These are phyloP conservation scores for Boeremia exigua DNA, from an alignment of 2,329 filamentous ascomycete genomes.

Conservation along the genomic window DNA sequence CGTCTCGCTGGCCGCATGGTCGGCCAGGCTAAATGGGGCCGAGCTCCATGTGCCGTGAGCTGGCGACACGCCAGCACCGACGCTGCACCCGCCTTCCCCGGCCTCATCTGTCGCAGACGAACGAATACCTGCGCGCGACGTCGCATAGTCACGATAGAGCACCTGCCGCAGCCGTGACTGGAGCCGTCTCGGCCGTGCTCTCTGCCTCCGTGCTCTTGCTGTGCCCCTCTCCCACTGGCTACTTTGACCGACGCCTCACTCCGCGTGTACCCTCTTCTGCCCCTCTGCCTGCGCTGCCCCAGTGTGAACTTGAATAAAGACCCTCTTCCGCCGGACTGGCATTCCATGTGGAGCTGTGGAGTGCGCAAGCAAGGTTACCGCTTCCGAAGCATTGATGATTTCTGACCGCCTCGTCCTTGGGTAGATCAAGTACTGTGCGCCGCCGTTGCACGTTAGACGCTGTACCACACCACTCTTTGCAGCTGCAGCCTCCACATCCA, in stretches of 20 bases:
- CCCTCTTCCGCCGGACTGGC: slow-evolving; percentile 12
- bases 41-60: slow-evolving; percentile 35
- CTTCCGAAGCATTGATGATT: slow-evolving; percentile 38
- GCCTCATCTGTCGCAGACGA: slow-evolving; percentile 18
- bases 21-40: slow-evolving; percentile 28
- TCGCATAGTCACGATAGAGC: slow-evolving; percentile 36
- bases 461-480: slow-evolving; percentile 26
- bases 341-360: slow-evolving; percentile 33
- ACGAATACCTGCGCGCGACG: slow-evolving; percentile 40
- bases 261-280: slow-evolving; percentile 14
- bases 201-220: slow-evolving; percentile 7
- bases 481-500: slow-evolving; percentile 26
- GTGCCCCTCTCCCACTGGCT: slow-evolving; percentile 22
- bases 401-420: slow-evolving; percentile 37
- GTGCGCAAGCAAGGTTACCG: slow-evolving; percentile 23
- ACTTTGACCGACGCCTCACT: slow-evolving; percentile 40
- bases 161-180: slow-evolving; percentile 34
- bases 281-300: slow-evolving; percentile 9
- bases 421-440: slow-evolving; percentile 20
- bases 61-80: slow-evolving; percentile 39
- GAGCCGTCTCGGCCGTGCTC: slow-evolving; percentile 22
- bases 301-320: slow-evolving; percentile 16
- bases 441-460: slow-evolving; percentile 26
- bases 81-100: slow-evolving; percentile 34
- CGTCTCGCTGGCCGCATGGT: slow-evolving; percentile 46